phyloP scores from a whole-genome alignment of 2,329 filamentous ascomycete species.

The Beauveria varroae region DNA sequence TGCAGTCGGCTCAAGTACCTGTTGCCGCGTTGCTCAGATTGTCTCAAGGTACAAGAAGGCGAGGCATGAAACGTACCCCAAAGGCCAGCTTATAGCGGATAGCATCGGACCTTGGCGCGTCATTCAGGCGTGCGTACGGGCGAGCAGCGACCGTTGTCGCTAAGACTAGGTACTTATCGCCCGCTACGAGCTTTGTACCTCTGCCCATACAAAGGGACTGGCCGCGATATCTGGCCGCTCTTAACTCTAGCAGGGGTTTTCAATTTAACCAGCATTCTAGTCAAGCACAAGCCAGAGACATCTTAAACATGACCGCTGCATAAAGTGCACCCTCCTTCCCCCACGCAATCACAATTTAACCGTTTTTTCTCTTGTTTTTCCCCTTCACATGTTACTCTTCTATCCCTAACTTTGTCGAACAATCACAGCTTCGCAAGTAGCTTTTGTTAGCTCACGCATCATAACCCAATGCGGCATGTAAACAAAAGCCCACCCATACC shows the following conservation, averaged over 20 bases:
- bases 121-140: neutral
- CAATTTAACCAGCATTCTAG: constrained; percentile 6
- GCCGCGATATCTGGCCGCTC: constrained; percentile 9
- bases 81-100: neutral
- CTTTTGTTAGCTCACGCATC: constrained; percentile 7
- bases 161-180: constrained; percentile 8
- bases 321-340: neutral
- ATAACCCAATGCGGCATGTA: constrained; percentile 6
- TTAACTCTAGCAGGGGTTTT: neutral
- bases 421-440: neutral
- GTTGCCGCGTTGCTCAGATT: neutral
- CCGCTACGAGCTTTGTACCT: neutral
- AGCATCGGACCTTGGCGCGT: neutral
- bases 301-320: neutral
- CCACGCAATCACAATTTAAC: neutral
- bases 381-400: neutral
- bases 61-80: neutral
- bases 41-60: neutral
- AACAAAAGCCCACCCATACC: constrained; percentile 9
- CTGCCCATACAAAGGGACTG: neutral
- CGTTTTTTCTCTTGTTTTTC: neutral
- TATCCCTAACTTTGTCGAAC: neutral
- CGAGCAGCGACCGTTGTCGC: neutral
- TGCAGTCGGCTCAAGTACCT: neutral
- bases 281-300: neutral